These are phyloP conservation scores for Ascosphaera apis DNA, from an alignment of 2,329 filamentous ascomycete species.

Conservation along the genomic window DNA sequence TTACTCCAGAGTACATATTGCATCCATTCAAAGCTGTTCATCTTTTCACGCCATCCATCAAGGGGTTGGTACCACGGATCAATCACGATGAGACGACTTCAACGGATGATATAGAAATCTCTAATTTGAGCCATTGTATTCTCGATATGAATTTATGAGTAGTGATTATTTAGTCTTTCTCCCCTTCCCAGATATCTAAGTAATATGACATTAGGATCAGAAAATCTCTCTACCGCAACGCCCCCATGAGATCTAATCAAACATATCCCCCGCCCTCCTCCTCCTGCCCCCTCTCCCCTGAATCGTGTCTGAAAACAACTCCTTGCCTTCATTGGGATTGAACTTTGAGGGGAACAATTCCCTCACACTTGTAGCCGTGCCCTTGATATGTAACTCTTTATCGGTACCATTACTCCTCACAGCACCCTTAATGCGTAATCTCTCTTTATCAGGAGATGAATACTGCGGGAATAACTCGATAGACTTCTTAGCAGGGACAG, in stretches of 20 bases:
- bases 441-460: no score
- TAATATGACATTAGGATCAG: no score
- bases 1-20: no score
- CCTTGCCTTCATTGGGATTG: constrained; percentile 38
- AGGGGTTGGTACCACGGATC: no score
- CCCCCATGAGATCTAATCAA: constrained; percentile 28
- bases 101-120: no score
- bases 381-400: constrained; percentile 43
- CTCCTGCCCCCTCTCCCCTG: constrained; percentile 35
- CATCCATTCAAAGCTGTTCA: no score
- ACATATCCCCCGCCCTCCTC: constrained; percentile 50
- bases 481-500: no score
- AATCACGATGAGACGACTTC: no score
- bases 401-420: no score
- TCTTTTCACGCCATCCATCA: no score
- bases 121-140: not conserved
- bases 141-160: not conserved
- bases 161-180: not conserved
- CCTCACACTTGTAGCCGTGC: constrained; percentile 37
- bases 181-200: not conserved
- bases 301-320: constrained; percentile 40
- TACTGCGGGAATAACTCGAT: no score
- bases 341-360: constrained; percentile 47
- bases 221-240: not conserved
- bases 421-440: no score